Evolutionary conservation across 108 stramenopile species (phyloP), one percentile per base, ranked within the genome.

Genomic region (Cylindrotheca fusiformis): DNA sequence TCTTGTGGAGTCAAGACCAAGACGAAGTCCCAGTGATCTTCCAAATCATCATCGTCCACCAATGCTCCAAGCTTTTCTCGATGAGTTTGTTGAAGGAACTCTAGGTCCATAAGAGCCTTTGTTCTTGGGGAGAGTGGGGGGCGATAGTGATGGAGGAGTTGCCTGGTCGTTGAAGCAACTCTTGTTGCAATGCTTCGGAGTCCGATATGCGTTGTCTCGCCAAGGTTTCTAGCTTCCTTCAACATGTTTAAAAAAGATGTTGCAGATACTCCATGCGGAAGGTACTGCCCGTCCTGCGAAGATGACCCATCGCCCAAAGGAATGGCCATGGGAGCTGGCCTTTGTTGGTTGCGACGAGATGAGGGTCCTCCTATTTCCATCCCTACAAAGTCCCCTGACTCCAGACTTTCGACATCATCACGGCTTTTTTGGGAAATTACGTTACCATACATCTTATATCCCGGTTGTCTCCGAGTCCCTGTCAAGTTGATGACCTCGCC

Each of bases 1-100:
- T 85, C 81, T 57, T 88, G 80, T 4, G 90, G 86, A 23, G 70
- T 76, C 45, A 94, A 61, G 32, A 94, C 72, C n/a, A 94, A 56
- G 4, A 67, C 85, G 66, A 91, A 94, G 48, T 94, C 93, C 68
- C 75, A 89, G 52, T 86, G 83, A 57, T 91, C 57, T 32, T 80
- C 74, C 21, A 53, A 64, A 33, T 82, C 69, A 58, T 31, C 30
- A 36, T 59, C 32, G 10, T 71, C 51, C 17, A 60, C 28, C 1
- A 57, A 23, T 26, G 55, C 54, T 0, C 61, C 60, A 44, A 83
- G 44, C 55, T 83, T 79, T 47, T 69, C 58, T 48, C 75, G 58
- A 54, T 83, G 82, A 23, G 55, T 18, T 32, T 58, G 19, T 59
- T 73, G 69, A 24, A 87, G 48, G 30, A 58, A 72, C 46, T 67